phyloP scores from a whole-genome alignment of 2,329 filamentous ascomycete genomes.

The Pseudopyricularia javanii region DNA sequence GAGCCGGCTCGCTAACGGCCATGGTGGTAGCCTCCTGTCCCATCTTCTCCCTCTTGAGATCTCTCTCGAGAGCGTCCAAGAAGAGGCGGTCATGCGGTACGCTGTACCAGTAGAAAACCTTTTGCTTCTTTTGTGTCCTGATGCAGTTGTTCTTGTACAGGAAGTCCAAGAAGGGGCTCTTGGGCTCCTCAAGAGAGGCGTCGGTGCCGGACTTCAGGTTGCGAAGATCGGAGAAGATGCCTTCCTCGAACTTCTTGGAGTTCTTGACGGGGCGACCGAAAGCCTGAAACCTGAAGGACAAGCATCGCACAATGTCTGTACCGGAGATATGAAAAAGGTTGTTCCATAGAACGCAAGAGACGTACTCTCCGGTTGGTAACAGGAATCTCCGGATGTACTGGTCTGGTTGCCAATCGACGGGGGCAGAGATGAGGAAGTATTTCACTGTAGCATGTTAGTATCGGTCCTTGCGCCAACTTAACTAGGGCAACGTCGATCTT shows the following conservation, averaged over 20 bases:
- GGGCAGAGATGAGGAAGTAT: slow-evolving; percentile 98
- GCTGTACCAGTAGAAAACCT: slow-evolving; percentile 99
- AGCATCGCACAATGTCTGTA: slow-evolving; percentile 95
- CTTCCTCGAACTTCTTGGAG: slow-evolving; percentile 99
- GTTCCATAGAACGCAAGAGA: slow-evolving; percentile 97
- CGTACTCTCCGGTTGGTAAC: slow-evolving; percentile 93
- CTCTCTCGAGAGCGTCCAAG: slow-evolving; percentile 90
- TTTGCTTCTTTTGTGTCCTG: slow-evolving; percentile 98
- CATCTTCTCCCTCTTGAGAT: slow-evolving; percentile 99
- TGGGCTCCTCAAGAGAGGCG: slow-evolving; percentile 94
- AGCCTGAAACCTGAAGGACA: slow-evolving; percentile 96
- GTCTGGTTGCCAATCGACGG: slow-evolving; percentile 93
- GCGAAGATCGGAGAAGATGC: slow-evolving; percentile 95
- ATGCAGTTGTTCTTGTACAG: slow-evolving; percentile 99
- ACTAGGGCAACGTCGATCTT: too few species aligned
- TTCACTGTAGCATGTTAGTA: slow-evolving; percentile 52
- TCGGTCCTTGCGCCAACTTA: not conserved
- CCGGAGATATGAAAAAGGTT: slow-evolving; percentile 99
- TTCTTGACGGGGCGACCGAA: slow-evolving; percentile 98
- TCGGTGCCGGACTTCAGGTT: slow-evolving; percentile 98
- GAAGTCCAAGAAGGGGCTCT: slow-evolving; percentile 96
- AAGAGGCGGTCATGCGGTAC: slow-evolving; percentile 96
- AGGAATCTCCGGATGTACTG: slow-evolving; percentile 95
- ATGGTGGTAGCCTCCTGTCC: slow-evolving; percentile 94
- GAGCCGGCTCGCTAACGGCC: slow-evolving; percentile 88